Evolutionary conservation across 2,329 filamentous ascomycete species (phyloP), one percentile per base, ranked within the genome.

Genomic region (Trichoderma atroviride): DNA sequence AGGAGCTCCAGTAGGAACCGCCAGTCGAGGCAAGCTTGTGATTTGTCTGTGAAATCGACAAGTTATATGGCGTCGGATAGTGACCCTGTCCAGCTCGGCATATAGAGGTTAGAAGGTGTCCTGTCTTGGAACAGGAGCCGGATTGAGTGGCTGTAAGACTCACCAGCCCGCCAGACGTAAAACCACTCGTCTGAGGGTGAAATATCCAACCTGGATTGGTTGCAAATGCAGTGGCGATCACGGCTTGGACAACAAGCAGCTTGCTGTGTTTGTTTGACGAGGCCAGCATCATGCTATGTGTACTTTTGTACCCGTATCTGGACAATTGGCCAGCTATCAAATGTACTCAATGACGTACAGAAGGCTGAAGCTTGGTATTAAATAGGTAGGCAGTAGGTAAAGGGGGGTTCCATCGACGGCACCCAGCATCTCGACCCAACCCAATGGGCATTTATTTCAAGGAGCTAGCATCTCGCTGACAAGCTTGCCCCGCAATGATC

Each of bases 1-100:
- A 57, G 10, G 61, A 65, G 24, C 63, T 63, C 60, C 68, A 69
- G 59, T 37, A 69, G 19, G 60, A 65, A 31, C 14, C 13, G 14
- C 27, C 50, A 6, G 53, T 47, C 3, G 55, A 67, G 3, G 40
- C 37, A 19, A 40, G 35, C 7, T 58, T 19, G 27, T 33, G 13
- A 50, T 58, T 47, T 52, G 63, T 50, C 16, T 59, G 63, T 7
- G 63, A 47, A 19, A 55, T 58, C 5, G 55, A 67, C 2, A 67
- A 22, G 22, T 67, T 66, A 37, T 66, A 66, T 4, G 63, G 63
- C 10, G n/a, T 56, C 3, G 62, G 62, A 19, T 57, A 57, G 33
- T 63, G 24, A 16, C 5, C 24, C 50, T 57, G 29, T 16, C 11
- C 16, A 43, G 40, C 40, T 27, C 11, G n/a, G 35, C 52, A n/a